Conservation (phyloP, 495 filamentous ascomycete species). For the Chaetomium tenue region DNA sequence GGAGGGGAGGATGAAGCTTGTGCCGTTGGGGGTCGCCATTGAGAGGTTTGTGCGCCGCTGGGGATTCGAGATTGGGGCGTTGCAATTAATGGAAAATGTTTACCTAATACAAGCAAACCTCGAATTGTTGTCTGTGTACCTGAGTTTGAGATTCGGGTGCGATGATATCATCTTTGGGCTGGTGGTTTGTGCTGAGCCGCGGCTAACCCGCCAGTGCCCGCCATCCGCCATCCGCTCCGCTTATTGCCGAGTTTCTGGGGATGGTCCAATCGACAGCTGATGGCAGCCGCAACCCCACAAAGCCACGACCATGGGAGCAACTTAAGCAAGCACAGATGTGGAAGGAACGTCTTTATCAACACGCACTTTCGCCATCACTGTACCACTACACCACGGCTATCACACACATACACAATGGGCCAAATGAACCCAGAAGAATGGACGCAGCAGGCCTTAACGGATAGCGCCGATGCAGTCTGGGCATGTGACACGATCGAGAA, state of each 20-base stretch:
- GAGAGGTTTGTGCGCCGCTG: background rate
- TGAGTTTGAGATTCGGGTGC: background rate
- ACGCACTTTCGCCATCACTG: too few relatives aligned
- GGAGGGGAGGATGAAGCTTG: conserved; percentile 27
- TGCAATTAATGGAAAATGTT: too few relatives aligned
- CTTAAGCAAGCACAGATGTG: too few relatives aligned
- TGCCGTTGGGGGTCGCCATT: conserved; percentile 27
- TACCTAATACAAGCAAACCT: too few relatives aligned
- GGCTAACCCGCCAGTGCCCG: background rate
- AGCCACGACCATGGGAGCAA: too few relatives aligned
- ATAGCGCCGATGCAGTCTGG: conserved; percentile 17
- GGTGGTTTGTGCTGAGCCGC: background rate
- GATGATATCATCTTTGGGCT: background rate
- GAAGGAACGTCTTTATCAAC: too few relatives aligned
- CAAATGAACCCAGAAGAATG: background rate
- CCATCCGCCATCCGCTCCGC: conserved; percentile 28
- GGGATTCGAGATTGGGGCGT: background rate
- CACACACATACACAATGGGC: background rate
- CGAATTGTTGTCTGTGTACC: background rate
- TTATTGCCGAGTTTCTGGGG: conserved; percentile 17
- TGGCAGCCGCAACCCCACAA: too few relatives aligned
- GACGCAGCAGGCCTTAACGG: background rate
- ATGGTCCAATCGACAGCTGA: too few relatives aligned
- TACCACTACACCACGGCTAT: too few relatives aligned
- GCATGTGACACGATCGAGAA: conserved; percentile 25